Evolutionary conservation across 2,329 filamentous ascomycete species (phyloP).

Genomic region (Aspergillus latus): DNA sequence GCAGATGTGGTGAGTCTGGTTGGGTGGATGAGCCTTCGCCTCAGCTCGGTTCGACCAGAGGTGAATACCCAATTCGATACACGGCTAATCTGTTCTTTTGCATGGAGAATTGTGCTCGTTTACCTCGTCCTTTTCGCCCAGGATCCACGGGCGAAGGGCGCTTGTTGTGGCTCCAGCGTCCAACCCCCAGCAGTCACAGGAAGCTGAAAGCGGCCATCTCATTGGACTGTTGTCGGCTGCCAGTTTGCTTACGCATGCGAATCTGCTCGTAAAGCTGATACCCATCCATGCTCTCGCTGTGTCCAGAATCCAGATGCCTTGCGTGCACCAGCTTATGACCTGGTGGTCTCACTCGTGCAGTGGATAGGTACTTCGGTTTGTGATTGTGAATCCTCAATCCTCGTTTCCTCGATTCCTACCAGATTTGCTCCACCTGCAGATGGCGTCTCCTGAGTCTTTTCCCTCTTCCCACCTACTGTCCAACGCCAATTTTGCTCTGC

Average conservation of each 20-base stretch:
- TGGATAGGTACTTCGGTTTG: conserved; percentile 8
- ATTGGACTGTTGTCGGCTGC: conserved; percentile 1
- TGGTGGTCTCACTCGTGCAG: conserved; percentile 6
- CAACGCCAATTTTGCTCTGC: conserved; percentile 16
- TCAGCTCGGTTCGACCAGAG: conserved; percentile 3
- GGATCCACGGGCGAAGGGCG: neutral
- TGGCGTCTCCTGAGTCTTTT: neutral
- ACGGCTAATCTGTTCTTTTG: neutral
- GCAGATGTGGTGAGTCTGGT: conserved; percentile 10
- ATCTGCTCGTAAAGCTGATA: neutral
- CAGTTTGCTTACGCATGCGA: conserved; percentile 16
- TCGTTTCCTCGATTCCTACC: neutral
- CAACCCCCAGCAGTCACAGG: neutral
- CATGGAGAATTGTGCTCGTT: neutral
- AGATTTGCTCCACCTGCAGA: conserved; percentile 1
- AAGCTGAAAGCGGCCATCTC: conserved; percentile 12
- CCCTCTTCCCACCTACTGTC: conserved; percentile 6
- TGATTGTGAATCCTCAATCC: conserved; percentile 6
- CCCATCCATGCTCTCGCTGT: conserved; percentile 3
- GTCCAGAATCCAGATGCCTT: conserved; percentile 3
- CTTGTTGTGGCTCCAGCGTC: conserved; percentile 2
- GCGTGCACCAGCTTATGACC: conserved; percentile 7
- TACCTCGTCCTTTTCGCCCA: neutral
- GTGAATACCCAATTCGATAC: neutral
- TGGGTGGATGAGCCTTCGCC: neutral